These are phyloP conservation scores for Erysiphe pulchra DNA, from an alignment of 2,329 filamentous ascomycete species.

Conservation along the genomic window DNA sequence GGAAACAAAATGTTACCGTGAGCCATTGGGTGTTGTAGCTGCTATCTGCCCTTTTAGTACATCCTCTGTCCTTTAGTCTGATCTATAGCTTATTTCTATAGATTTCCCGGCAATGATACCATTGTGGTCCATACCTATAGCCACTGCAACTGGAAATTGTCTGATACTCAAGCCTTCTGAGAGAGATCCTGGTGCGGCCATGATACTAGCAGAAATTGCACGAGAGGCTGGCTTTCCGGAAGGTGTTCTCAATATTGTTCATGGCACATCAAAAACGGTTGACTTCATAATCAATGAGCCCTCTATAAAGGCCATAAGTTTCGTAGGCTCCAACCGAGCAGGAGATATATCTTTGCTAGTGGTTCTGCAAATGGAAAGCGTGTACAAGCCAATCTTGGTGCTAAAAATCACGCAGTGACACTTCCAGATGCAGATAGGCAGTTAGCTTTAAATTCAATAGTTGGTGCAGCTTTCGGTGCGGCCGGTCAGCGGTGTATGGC, in stretches of 20 bases:
- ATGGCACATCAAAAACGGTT: constrained; percentile 56
- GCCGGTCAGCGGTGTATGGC: constrained; percentile 77
- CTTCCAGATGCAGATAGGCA: constrained; percentile 79
- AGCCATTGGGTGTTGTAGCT: constrained; percentile 57
- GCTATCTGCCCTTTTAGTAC: constrained; percentile 72
- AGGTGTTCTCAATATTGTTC: constrained; percentile 62
- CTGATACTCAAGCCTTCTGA: constrained; percentile 70
- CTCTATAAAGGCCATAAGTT: constrained; percentile 63
- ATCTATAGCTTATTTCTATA: constrained; percentile 13
- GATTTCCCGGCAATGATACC: constrained; percentile 86
- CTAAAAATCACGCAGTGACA: constrained; percentile 71
- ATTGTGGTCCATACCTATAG: constrained; percentile 72
- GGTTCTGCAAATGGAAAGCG: constrained; percentile 70
- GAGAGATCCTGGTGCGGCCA: constrained; percentile 58
- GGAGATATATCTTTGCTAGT: constrained; percentile 60
- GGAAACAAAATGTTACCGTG: constrained; percentile 63
- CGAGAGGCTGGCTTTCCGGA: constrained; percentile 60
- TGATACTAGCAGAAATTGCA: constrained; percentile 62
- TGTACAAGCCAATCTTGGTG: constrained; percentile 66
- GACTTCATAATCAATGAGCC: constrained; percentile 73
- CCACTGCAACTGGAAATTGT: constrained; percentile 63
- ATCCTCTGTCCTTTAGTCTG: constrained; percentile 10
- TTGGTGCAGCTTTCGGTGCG: constrained; percentile 63
- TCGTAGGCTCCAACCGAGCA: constrained; percentile 69
- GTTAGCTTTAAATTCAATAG: constrained; percentile 62